phyloP scores from a whole-genome alignment of 129 eudicot genomes.

The Helianthus annuus region HanXRQr2.0-SUNRISE NC_035435.2:90051776-90052275 shows the following conservation, averaged over 20 bases:
- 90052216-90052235: conserved; percentile 51
- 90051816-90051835: neutral
- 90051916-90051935: conserved; percentile 89
- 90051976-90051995: conserved; percentile 98
- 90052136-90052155: conserved; percentile 95
- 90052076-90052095: conserved; percentile 2
- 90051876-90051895: conserved; percentile 8
- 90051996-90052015: conserved; percentile 97
- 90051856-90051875: neutral
- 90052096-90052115: too few species aligned
- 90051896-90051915: conserved; percentile 97
- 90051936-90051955: conserved; percentile 98
- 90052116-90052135: too few species aligned
- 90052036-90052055: conserved; percentile 91
- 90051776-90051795: neutral
- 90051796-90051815: neutral
- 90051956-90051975: conserved; percentile 99
- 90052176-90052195: conserved; percentile 88
- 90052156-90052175: conserved; percentile 94
- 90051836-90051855: neutral
- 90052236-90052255: conserved; percentile 55
- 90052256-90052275: conserved; percentile 74
- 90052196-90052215: conserved; percentile 77
- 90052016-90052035: conserved; percentile 98
- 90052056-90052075: conserved; percentile 3